A percentile compares a stretch with the other conserved stretches of the same genome.
Evolutionary conservation across 306 rosid species (phyloP).

Genomic region (Fragaria ananassa): DNA sequence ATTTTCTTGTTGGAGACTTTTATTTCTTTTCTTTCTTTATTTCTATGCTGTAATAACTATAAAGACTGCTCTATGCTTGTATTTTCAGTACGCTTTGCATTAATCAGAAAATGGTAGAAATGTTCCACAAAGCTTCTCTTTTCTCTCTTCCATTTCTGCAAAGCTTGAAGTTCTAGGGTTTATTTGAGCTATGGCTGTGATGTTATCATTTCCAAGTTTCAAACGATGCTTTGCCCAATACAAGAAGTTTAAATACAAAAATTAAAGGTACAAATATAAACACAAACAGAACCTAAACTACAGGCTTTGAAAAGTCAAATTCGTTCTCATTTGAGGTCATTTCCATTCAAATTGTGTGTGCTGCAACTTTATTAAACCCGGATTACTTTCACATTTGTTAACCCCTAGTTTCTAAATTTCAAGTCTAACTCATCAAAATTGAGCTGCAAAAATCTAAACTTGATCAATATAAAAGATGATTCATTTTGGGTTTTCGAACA

Average conservation of each 20-base stretch:
- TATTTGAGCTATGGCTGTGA: no score
- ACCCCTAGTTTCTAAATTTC: neutral
- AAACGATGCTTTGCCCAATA: neutral
- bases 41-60: no score
- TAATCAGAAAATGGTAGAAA: no score
- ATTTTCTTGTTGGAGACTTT: no score
- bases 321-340: neutral
- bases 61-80: no score
- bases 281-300: neutral
- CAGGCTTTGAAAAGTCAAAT: neutral
- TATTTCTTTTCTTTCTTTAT: no score
- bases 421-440: neutral
- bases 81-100: no score
- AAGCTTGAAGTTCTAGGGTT: no score
- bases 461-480: neutral
- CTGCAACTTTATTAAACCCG: neutral
- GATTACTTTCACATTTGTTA: neutral
- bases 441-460: neutral
- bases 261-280: neutral
- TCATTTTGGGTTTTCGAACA: neutral
- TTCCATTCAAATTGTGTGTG: neutral
- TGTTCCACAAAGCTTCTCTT: no score
- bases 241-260: neutral
- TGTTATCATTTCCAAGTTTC: neutral
- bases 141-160: no score